phyloP scores from a whole-genome alignment of 2,329 filamentous ascomycete genomes.

The Penicillium sclerotiorum region DNA sequence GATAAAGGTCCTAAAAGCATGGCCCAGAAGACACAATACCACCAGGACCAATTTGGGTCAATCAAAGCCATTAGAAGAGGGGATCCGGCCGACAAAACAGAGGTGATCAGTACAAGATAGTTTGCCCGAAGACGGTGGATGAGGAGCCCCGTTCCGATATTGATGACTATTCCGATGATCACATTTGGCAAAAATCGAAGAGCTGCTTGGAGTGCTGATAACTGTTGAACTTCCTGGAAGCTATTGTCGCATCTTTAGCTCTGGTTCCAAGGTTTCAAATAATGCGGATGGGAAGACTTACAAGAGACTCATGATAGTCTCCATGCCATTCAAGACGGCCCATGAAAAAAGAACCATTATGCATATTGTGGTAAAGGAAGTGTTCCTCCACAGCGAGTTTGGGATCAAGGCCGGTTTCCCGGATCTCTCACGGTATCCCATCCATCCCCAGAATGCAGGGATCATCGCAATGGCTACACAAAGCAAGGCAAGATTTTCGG shows the following conservation, averaged over 20 bases:
- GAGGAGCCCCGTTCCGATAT: slow-evolving; percentile 51
- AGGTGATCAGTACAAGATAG: slow-evolving; percentile 43
- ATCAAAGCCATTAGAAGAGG: slow-evolving; percentile 52
- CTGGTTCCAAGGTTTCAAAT: not conserved
- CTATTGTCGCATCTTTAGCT: slow-evolving; percentile 27
- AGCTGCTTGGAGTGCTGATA: slow-evolving; percentile 51
- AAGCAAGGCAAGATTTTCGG: slow-evolving; percentile 51
- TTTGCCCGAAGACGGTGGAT: slow-evolving; percentile 50
- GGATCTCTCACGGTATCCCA: slow-evolving; percentile 50
- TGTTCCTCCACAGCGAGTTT: slow-evolving; percentile 63
- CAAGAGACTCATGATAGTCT: slow-evolving; percentile 55
- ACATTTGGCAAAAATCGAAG: slow-evolving; percentile 52
- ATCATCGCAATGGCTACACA: slow-evolving; percentile 47
- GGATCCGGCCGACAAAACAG: slow-evolving; percentile 38
- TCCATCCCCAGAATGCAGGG: slow-evolving; percentile 58
- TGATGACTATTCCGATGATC: slow-evolving; percentile 40
- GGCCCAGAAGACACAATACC: slow-evolving; percentile 49
- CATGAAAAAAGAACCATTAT: slow-evolving; percentile 52
- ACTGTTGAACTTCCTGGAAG: slow-evolving; percentile 55
- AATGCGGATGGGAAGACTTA: slow-evolving; percentile 35
- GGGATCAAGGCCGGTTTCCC: slow-evolving; percentile 61
- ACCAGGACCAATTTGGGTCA: slow-evolving; percentile 51
- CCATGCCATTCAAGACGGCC: slow-evolving; percentile 51
- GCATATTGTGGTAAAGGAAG: slow-evolving; percentile 59
- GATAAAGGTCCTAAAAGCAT: slow-evolving; percentile 48